phyloP scores from a whole-genome alignment of 2,329 filamentous ascomycete species.

The Elsinoe batatas region DNA sequence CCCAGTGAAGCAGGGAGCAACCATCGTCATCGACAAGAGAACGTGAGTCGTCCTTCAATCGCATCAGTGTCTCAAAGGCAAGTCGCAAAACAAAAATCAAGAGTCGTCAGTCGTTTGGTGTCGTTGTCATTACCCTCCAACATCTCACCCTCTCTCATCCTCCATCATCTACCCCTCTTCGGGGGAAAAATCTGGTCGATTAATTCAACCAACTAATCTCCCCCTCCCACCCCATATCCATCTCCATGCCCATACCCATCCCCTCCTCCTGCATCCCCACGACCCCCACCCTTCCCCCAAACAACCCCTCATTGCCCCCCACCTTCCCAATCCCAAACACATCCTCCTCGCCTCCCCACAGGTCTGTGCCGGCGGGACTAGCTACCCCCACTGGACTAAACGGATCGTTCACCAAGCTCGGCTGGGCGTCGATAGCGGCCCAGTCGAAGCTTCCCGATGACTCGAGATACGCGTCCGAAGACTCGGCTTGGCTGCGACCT shows the following conservation, averaged over 20 bases:
- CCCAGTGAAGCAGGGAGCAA: background rate
- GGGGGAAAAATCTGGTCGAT: too few species aligned
- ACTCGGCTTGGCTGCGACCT: constrained; percentile 10
- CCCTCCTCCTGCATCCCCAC: background rate
- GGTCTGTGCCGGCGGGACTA: constrained; percentile 8
- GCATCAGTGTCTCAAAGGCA: background rate
- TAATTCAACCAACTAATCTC: constrained; percentile 10
- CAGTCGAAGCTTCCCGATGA: constrained; percentile 13
- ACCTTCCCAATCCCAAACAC: background rate
- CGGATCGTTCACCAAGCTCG: constrained; percentile 11
- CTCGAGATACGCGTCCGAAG: constrained; percentile 10
- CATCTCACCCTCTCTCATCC: too few species aligned
- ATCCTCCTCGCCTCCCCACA: constrained; percentile 7
- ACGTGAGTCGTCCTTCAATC: background rate
- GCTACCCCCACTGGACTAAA: constrained; percentile 13
- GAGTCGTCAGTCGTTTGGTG: constrained; percentile 1
- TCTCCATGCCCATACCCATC: background rate
- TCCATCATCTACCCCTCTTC: too few species aligned
- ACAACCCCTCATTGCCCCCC: background rate
- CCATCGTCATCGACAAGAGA: background rate
- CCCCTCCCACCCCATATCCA: constrained; percentile 2
- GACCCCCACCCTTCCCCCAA: background rate
- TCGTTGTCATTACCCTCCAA: background rate
- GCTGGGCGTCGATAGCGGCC: constrained; percentile 15
- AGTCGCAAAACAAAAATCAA: background rate